Evolutionary conservation across 768 basidiomycete genomes (phyloP).

Genomic region (Leccinum fibrillosum): DNA sequence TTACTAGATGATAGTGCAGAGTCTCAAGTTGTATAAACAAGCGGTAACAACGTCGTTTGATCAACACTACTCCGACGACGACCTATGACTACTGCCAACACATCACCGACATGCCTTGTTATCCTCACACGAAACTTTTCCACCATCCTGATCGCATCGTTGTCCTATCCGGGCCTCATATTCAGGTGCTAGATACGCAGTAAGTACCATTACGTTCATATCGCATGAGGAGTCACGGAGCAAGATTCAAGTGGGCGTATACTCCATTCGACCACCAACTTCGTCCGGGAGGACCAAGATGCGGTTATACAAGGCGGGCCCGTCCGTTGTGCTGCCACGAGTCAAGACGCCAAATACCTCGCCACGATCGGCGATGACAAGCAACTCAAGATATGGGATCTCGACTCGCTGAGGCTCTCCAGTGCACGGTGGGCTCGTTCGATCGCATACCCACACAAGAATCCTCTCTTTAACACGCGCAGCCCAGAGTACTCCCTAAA

Average conservation of each 20-base stretch:
- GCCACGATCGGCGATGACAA: slow-evolving; percentile 81
- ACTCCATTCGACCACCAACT: slow-evolving; percentile 40
- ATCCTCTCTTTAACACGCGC: background rate
- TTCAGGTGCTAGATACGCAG: slow-evolving; percentile 57
- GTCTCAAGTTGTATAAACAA: background rate
- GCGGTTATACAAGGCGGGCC: slow-evolving; percentile 48
- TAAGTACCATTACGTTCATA: slow-evolving; percentile 31
- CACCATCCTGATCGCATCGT: slow-evolving; percentile 34
- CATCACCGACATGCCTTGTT: slow-evolving; percentile 34
- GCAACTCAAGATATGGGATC: slow-evolving; percentile 67
- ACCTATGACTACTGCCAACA: background rate
- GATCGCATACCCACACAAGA: background rate
- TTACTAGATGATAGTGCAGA: background rate
- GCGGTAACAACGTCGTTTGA: background rate
- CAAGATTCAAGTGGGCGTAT: slow-evolving; percentile 50
- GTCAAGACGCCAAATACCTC: slow-evolving; percentile 43
- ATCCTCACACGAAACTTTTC: slow-evolving; percentile 51
- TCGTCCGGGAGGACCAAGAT: slow-evolving; percentile 30
- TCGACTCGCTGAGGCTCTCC: slow-evolving; percentile 52
- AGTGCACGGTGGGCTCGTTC: slow-evolving; percentile 54
- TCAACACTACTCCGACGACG: background rate
- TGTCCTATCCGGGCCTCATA: slow-evolving; percentile 56
- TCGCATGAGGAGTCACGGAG: slow-evolving; percentile 4
- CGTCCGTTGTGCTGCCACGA: slow-evolving; percentile 56
- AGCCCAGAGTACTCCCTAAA: slow-evolving; percentile 74